Evolutionary conservation across 306 rosid species (phyloP).

Genomic region (Dalbergia oliveri): DNA sequence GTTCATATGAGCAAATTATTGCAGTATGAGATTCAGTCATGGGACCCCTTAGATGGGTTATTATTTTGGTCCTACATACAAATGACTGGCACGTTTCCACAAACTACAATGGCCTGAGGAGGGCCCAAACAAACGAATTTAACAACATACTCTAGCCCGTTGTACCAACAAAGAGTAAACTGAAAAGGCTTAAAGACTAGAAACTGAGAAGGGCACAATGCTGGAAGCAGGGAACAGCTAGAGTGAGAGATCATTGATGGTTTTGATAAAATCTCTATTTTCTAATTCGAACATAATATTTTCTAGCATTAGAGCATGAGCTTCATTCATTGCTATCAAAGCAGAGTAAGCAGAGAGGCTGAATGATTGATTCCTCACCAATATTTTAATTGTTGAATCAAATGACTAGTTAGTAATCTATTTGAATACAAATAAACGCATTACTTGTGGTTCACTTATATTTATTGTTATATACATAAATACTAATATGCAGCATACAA

Average conservation of each 20-base stretch:
- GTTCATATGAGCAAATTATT: slow-evolving; percentile 19
- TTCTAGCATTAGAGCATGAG: neutral
- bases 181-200: no score
- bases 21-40: neutral
- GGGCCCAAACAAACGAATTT: neutral
- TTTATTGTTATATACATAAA: neutral
- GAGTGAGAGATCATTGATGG: neutral
- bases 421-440: no score
- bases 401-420: no score
- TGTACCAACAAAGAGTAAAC: no score
- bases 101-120: neutral
- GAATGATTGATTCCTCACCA: no score
- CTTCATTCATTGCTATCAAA: no score
- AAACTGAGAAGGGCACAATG: no score
- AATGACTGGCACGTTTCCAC: neutral
- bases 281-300: neutral
- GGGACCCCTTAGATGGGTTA: neutral
- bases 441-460: no score
- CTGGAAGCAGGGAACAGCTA: no score
- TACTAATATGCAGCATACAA: neutral
- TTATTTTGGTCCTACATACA: slow-evolving; percentile 21
- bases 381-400: no score
- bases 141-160: no score
- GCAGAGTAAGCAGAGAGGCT: no score
- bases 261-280: neutral